phyloP scores from a whole-genome alignment of 164 flowering plant species.

The Vitis rupestris region DNA sequence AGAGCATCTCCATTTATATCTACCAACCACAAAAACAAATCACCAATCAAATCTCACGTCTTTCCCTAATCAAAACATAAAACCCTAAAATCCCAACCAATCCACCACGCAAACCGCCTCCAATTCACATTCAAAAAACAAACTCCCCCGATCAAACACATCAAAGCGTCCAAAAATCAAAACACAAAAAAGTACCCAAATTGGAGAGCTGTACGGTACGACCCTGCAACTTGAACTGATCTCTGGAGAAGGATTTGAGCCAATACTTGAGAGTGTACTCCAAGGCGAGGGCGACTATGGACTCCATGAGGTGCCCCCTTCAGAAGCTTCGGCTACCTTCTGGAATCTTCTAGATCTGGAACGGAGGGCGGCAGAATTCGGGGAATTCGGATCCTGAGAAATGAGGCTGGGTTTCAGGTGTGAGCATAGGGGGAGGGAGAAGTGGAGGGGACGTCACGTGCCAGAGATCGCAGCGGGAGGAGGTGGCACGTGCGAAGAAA shows the following conservation, averaged over 20 bases:
- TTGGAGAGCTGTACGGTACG: slow-evolving; percentile 87
- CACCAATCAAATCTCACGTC: not conserved
- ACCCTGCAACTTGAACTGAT: slow-evolving; percentile 93
- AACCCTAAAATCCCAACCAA: too few relatives aligned
- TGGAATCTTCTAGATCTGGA: slow-evolving; percentile 2
- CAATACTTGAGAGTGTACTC: slow-evolving; percentile 97
- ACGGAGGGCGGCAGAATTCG: not conserved
- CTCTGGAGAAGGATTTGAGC: slow-evolving; percentile 93
- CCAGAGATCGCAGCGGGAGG: not conserved
- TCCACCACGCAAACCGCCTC: too few relatives aligned
- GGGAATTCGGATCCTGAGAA: not conserved
- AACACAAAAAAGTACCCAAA: slow-evolving; percentile 47
- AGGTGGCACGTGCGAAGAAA: slow-evolving; percentile 16
- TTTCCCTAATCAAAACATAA: not conserved
- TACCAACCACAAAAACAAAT: slow-evolving; percentile 19
- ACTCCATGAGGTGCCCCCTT: slow-evolving; percentile 48
- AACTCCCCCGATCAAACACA: not conserved
- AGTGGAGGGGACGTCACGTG: slow-evolving; percentile 10
- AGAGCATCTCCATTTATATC: slow-evolving; percentile 94
- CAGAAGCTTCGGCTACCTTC: not conserved
- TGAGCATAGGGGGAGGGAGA: too few relatives aligned
- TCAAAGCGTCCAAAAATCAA: not conserved
- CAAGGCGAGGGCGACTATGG: slow-evolving; percentile 82
- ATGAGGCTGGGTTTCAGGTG: slow-evolving; percentile 1
- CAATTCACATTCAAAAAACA: not conserved